Evolutionary conservation across 352 stramenopile genomes (phyloP).

Genomic region (Pythium biforme): DNA sequence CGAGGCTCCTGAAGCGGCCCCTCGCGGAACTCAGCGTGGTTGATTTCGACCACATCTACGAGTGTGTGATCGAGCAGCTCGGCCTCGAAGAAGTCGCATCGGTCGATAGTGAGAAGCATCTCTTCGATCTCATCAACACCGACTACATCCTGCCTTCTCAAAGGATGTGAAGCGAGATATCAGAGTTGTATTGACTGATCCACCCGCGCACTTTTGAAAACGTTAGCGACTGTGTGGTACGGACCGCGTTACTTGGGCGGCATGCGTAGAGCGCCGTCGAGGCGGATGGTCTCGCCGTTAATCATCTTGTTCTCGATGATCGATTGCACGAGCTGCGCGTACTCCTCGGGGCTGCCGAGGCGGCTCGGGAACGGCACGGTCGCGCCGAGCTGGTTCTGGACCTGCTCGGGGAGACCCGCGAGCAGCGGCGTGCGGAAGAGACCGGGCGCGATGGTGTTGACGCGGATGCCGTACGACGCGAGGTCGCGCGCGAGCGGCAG

Average conservation of each 20-base stretch:
- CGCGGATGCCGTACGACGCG: constrained; percentile 90
- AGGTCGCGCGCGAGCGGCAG: constrained; percentile 96
- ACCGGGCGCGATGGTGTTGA: constrained; percentile 96
- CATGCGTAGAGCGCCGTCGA: constrained; percentile 98
- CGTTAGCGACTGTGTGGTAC: no score
- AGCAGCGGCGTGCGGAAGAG: constrained; percentile 97
- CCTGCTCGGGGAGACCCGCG: constrained; percentile 92
- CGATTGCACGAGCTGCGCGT: constrained; percentile 91
- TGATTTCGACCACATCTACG: constrained; percentile 61
- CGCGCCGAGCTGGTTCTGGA: constrained; percentile 91
- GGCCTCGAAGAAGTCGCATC: constrained; percentile 32
- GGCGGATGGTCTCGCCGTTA: constrained; percentile 97
- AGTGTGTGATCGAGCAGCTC: constrained; percentile 30
- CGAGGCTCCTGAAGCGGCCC: constrained; percentile 36
- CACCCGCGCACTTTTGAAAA: no score
- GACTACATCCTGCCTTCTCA: constrained; percentile 51
- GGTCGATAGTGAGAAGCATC: constrained; percentile 56
- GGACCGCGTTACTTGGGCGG: constrained; percentile 88
- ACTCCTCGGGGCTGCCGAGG: constrained; percentile 95
- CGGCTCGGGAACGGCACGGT: constrained; percentile 96
- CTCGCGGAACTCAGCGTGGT: constrained; percentile 46
- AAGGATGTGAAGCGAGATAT: constrained; percentile 32
- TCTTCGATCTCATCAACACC: constrained; percentile 48
- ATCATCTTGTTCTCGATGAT: constrained; percentile 99
- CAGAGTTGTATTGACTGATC: background rate